Base-by-base conservation (phyloP, 208 protist species). In the Leptomonas seymouri region DNA sequence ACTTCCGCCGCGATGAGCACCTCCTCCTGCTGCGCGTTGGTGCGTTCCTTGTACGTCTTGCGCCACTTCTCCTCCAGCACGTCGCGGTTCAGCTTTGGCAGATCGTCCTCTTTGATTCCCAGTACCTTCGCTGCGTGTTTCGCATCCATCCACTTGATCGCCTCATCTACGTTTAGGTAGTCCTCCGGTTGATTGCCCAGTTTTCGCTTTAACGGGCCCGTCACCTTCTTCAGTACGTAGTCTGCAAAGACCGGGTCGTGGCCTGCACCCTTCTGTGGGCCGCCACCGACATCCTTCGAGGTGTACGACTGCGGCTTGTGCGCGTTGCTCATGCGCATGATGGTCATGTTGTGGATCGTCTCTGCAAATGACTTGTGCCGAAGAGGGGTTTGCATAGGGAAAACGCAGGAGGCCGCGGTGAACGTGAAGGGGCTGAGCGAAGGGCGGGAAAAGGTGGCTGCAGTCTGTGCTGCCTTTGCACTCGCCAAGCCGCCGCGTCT, bases 141-240 rank as follows among this genome's bases (percentile, higher is more conserved):
- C 21, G 87, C 86, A 25, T 94, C 87, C 86, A 96, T 93, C 89
- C 91, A 96, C 76, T 91, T 91, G 12, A 73, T 71, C 3, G 81
- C 45, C 72, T 96, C 88, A 21, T 93, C 86, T 14, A 92, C 74
- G 45, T 85, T 86, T 14, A 94, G 66, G 63, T 80, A 91, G 55
- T 94, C 86, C 58, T 92, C 86, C 0, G 78, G 81, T 7, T 74
- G 80, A 16, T 77, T 86, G 69, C 57, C 59, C n/a, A 58, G 56
- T 70, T 92, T 94, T 9, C 86, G 86, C 51, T 71, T 53, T 53
- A 96, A 77, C 39, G 87, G 87, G 8, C 83, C 86, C 1, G 80
- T 86, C 21, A 75, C 45, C 56, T 80, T 68, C 48, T 72, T 66
- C 41, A 79, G 41, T 20, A 60, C 8, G 44, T 66, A 68, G 51